These are phyloP conservation scores for Exserohilum rostratum DNA, from an alignment of 2,329 filamentous ascomycete genomes.

Conservation along the genomic window DNA sequence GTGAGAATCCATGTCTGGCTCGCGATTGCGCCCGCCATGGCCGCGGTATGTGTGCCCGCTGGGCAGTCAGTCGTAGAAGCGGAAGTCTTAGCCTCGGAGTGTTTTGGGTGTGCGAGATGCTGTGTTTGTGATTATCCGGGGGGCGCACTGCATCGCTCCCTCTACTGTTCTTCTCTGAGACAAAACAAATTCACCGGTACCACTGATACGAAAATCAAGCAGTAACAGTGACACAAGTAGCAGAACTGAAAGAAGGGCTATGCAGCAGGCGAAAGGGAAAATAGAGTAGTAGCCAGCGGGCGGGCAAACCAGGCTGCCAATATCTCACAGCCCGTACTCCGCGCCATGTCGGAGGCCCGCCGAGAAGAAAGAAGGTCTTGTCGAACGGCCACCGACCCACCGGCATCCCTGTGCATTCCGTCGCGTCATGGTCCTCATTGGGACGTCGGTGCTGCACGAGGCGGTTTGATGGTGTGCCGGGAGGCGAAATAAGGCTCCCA, in stretches of 20 bases:
- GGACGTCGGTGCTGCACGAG: conserved; percentile 1
- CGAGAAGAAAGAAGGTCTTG: conserved; percentile 21
- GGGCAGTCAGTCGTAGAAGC: conserved; percentile 2
- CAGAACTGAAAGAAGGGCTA: not conserved
- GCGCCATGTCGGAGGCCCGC: conserved; percentile 11
- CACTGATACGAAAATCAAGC: not conserved
- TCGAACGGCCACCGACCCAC: conserved; percentile 17
- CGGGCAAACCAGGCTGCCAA: conserved; percentile 15
- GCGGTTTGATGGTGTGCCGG: conserved; percentile 23
- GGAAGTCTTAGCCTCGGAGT: not conserved
- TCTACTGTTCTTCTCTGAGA: not conserved
- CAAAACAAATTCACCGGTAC: not conserved
- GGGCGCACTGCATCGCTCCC: conserved; percentile 10
- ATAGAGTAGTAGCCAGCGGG: conserved; percentile 1
- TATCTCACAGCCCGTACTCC: conserved; percentile 9
- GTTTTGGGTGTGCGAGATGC: not conserved
- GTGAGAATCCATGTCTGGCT: conserved; percentile 63
- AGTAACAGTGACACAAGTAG: not conserved
- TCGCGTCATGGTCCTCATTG: conserved; percentile 21
- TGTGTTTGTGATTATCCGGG: not conserved
- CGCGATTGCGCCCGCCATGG: conserved; percentile 46
- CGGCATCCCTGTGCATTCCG: conserved; percentile 17
- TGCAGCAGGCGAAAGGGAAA: not conserved
- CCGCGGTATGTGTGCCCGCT: conserved; percentile 16
- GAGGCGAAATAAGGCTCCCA: not conserved